Percentiles rank a stretch among this genome's conserved stretches.
Conservation (phyloP, 2,329 filamentous ascomycete genomes). For the Trichoderma guizhouense region DNA sequence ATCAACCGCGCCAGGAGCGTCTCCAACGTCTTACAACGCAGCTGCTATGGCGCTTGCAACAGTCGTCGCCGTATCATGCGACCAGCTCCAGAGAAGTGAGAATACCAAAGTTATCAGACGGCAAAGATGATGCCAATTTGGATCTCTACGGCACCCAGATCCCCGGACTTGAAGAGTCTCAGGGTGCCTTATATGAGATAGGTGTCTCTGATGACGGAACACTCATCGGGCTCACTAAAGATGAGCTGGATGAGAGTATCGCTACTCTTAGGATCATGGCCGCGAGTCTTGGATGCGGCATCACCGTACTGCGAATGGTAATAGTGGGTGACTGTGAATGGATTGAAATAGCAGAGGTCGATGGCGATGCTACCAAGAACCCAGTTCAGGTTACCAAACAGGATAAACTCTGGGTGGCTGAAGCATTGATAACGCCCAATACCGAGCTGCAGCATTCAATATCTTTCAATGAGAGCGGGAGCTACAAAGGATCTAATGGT, state of each 20-base stretch:
- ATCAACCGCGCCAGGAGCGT: conserved; percentile 74
- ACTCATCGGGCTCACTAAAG: conserved; percentile 79
- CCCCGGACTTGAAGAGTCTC: conserved; percentile 85
- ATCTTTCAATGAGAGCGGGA: neutral
- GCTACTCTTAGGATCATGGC: conserved; percentile 86
- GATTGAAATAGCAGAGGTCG: conserved; percentile 44
- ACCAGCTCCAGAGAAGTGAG: conserved; percentile 72
- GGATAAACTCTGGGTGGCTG: conserved; percentile 77
- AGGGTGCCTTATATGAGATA: conserved; percentile 92
- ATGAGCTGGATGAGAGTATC: conserved; percentile 90
- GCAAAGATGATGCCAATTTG: conserved; percentile 46
- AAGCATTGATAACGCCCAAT: conserved; percentile 81
- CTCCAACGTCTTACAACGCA: conserved; percentile 93
- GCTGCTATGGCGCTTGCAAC: conserved; percentile 88
- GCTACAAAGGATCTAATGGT: neutral
- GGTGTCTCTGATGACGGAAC: conserved; percentile 93
- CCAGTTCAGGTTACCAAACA: conserved; percentile 26
- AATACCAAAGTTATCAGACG: conserved; percentile 71
- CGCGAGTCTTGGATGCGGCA: conserved; percentile 80
- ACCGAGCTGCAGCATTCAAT: conserved; percentile 39
- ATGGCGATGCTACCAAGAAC: conserved; percentile 26
- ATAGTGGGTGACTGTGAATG: conserved; percentile 83
- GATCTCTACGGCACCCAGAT: conserved; percentile 56
- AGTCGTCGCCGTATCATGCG: conserved; percentile 87
- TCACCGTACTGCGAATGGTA: conserved; percentile 78